Base-by-base conservation (phyloP, 306 rosid genomes). In the Ceratonia siliqua region DNA sequence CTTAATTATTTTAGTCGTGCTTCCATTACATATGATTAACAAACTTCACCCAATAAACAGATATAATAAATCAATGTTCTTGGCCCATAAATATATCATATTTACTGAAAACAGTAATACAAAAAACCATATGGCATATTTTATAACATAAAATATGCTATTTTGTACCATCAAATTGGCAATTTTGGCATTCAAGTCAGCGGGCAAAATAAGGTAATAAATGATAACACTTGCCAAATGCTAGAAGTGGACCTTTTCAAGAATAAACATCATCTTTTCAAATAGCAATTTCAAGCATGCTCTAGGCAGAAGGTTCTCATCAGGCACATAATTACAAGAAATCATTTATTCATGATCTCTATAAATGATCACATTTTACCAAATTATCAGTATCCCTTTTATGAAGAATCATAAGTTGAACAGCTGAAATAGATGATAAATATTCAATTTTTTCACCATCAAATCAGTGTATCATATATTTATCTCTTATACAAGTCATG, bases 331-430 rank as follows among this genome's bases (percentile, higher is more conserved):
- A 48, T 41, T 68, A 12, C 52, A 49, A 50, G 27, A 49, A 50
- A 39, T 33, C 45, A 52, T 1, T 11, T 18, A 9, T 50, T 11
- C 32, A 49, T 35, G 13, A 61, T 54, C 41, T 38, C 54, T 52
- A 69, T 46, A 69, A 52, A 32, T 21, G 20, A 70, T 22, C 15
- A 64, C 32, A 64, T 42, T 22, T 41, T 38, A 54, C 64, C 64
- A 54, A 36, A 54, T 54, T 39, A 53, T 55, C 32, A 27, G 39
- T 14, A 38, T 24, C 8, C 9, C 36, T 45, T 30, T 13, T 20
- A 9, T 13, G 38, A 59, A 32, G 32, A 73, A 30, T 6, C 35
- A 6, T 8, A 72, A 25, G 55, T 27, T 57, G 53, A 56, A 56
- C 42, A 25, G 18, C 20, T 17, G 6, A 59, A 8, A 46, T 2